Evolutionary conservation across 345 rosid species (phyloP), one percentile per base, ranked within the genome.

Genomic region (Eucalyptus regnans): DNA sequence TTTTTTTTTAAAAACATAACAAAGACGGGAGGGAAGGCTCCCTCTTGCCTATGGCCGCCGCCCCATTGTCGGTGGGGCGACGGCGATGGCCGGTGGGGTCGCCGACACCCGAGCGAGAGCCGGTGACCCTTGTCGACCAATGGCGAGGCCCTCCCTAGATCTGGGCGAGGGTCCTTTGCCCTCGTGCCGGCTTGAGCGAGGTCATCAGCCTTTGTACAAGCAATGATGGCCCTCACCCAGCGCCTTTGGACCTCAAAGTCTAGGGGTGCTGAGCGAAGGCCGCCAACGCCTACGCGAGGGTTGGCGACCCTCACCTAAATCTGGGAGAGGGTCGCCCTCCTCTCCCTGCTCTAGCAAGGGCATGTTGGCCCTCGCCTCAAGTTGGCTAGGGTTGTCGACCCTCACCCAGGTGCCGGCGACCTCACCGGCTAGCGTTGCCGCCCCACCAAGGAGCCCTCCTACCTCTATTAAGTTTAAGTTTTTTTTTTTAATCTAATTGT

Each of bases 81-180:
- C 0, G 9, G 17, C 0, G 9, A 51, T 51, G 56, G 56, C 0
- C 0, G 1, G 0, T 1, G 56, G 0, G 56, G 56, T 52, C 9
- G 2, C 2, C 18, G 0, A 52, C 23, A 52, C 56, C 2, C 7
- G 0, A 52, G 56, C 1, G 0, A 52, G 56, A 18, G 56, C 0
- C 0, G 8, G 4, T 0, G 0, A 52, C 56, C 23, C 56, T 52
- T 52, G 0, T 9, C 9, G 0, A 51, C 0, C 0, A 1, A 51
- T 51, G 56, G 2, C 1, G 56, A 52, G 56, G 56, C 56, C 22
- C 23, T 52, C 0, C 0, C 23, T 52, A 52, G 2, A 51, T 17
- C 0, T 17, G 1, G 56, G 56, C 1, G 9, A 52, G 56, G 56
- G 1, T 51, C 0, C 2, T 51, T 51, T 1, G 2, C 56, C 23